phyloP scores from a whole-genome alignment of 352 stramenopile genomes.

The Phytophthora rubi region DNA sequence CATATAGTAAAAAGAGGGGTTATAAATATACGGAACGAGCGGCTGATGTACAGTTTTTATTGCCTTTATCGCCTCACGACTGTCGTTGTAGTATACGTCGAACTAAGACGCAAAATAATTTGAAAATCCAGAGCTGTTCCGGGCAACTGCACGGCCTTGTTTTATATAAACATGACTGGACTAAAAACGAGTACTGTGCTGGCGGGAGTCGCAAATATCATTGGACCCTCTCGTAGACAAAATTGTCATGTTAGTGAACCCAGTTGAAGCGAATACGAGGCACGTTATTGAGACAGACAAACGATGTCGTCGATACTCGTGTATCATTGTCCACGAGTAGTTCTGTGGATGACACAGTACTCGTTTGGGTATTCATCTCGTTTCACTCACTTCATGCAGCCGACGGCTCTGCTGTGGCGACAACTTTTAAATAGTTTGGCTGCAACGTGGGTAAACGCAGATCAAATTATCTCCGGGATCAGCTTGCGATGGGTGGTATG shows the following conservation, averaged over 20 bases:
- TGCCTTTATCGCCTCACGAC: too few species aligned
- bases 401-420: background rate
- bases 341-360: slow-evolving; percentile 6
- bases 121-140: too few species aligned
- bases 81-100: too few species aligned
- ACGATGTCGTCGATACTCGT: background rate
- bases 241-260: background rate
- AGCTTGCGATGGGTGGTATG: background rate
- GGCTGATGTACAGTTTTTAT: too few species aligned
- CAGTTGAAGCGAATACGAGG: background rate
- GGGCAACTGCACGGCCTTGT: too few species aligned
- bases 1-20: too few species aligned
- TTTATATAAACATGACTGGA: too few species aligned
- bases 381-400: slow-evolving; percentile 2
- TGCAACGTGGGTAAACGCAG: background rate
- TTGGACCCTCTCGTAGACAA: background rate
- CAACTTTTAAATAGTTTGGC: background rate
- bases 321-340: background rate
- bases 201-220: too few species aligned
- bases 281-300: background rate
- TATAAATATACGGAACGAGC: too few species aligned
- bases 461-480: background rate
- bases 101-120: too few species aligned
- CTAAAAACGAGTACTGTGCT: too few species aligned
- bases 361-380: background rate